A percentile compares a stretch with the other conserved stretches of the same genome.
Conservation (phyloP, 768 basidiomycete genomes). For the Suillus subaureus region DNA sequence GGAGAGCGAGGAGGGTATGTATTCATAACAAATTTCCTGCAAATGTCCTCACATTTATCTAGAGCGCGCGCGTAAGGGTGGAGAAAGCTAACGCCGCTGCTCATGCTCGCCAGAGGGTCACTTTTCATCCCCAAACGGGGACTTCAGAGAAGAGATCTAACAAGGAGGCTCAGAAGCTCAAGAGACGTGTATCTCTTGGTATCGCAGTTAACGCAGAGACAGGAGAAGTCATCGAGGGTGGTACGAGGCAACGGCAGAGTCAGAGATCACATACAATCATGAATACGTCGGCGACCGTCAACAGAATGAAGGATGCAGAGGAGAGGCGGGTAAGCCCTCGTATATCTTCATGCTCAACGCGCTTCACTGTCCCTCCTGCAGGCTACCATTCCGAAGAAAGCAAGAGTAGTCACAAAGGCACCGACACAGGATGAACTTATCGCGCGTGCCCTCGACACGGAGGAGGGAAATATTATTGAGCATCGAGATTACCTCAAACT, state of each 20-base stretch:
- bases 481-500: conserved; percentile 77
- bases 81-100: conserved; percentile 69
- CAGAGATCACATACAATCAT: conserved; percentile 68
- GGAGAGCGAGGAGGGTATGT: conserved; percentile 34
- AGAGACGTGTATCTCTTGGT: conserved; percentile 57
- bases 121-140: conserved; percentile 61
- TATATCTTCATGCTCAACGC: not conserved
- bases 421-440: conserved; percentile 86
- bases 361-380: conserved; percentile 23
- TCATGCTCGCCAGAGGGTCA: conserved; percentile 64
- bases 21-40: not conserved
- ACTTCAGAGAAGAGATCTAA: conserved; percentile 31
- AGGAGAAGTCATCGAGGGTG: conserved; percentile 51
- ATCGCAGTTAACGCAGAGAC: conserved; percentile 60
- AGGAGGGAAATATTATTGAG: conserved; percentile 80
- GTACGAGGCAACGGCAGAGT: conserved; percentile 52
- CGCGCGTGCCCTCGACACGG: conserved; percentile 79
- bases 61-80: conserved; percentile 58
- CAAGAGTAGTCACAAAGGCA: conserved; percentile 50
- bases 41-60: conserved; percentile 2
- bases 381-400: conserved; percentile 65
- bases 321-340: conserved; percentile 51
- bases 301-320: conserved; percentile 63
- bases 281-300: conserved; percentile 68
- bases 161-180: conserved; percentile 27